Conservation (phyloP, 352 stramenopile genomes). For the Pythium volutum region DNA sequence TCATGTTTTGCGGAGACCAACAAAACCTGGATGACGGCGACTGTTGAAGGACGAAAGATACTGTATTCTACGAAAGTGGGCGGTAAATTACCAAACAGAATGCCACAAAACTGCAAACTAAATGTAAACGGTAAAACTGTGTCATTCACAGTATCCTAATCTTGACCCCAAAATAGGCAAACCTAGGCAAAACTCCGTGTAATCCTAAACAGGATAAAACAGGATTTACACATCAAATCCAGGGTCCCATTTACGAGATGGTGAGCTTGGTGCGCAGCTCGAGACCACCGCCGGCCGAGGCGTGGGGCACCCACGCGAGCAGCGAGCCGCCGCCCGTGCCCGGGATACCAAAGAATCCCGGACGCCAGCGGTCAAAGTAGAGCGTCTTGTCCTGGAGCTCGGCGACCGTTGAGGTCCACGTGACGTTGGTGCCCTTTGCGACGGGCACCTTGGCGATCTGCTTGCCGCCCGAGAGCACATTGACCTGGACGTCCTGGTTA, state of each 20-base stretch:
- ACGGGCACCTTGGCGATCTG: constrained; percentile 42
- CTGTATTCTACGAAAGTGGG: neutral
- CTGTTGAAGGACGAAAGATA: neutral
- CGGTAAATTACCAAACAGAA: neutral
- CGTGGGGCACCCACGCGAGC: constrained; percentile 51
- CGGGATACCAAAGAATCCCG: constrained; percentile 49
- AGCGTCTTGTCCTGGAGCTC: constrained; percentile 56
- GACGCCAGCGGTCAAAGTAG: constrained; percentile 76
- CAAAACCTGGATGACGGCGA: neutral
- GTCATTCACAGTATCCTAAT: no score
- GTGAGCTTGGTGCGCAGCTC: constrained; percentile 50
- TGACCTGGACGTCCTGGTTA: constrained; percentile 47
- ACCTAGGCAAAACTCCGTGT: neutral
- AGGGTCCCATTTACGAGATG: constrained; percentile 10
- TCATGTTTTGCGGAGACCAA: constrained; percentile 16
- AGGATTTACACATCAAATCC: no score
- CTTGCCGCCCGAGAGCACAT: constrained; percentile 49
- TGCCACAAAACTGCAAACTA: no score
- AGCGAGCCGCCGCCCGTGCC: constrained; percentile 60
- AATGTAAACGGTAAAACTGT: no score
- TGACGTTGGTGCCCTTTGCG: constrained; percentile 31
- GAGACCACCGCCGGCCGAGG: constrained; percentile 37
- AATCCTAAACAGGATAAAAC: neutral
- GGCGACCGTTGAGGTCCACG: constrained; percentile 37
- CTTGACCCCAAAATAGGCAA: no score